Evolutionary conservation across 371 early-diverging fungal species (phyloP).

Genomic region (Mucor indicus): DNA sequence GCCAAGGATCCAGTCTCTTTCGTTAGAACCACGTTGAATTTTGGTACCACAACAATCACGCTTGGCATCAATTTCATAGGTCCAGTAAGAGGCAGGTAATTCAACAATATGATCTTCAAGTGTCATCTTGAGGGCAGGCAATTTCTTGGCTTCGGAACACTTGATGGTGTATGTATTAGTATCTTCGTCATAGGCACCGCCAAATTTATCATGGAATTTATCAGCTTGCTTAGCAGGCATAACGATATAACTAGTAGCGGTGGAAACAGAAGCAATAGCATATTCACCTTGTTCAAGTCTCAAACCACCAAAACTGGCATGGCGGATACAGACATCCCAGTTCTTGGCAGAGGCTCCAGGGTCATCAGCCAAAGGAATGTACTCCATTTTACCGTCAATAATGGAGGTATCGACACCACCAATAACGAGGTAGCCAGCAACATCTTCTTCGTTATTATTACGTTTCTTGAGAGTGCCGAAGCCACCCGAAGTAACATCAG

Average conservation of each 20-base stretch:
- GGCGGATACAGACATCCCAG: constrained; percentile 43
- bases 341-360: constrained; percentile 25
- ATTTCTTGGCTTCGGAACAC: constrained; percentile 29
- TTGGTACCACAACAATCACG: constrained; percentile 39
- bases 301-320: constrained; percentile 32
- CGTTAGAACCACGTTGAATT: constrained; percentile 33
- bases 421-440: constrained; percentile 38
- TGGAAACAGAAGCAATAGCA: constrained; percentile 39
- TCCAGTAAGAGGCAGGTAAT: constrained; percentile 41
- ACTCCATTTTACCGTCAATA: constrained; percentile 33
- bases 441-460: constrained; percentile 13
- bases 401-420: constrained; percentile 38
- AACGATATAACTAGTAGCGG: constrained; percentile 30
- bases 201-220: constrained; percentile 36
- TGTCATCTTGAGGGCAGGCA: constrained; percentile 37
- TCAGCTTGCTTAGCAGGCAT: constrained; percentile 47
- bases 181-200: constrained; percentile 19
- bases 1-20: constrained; percentile 45
- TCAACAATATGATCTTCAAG: constrained; percentile 39
- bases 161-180: constrained; percentile 34
- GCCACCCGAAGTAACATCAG: constrained; percentile 10
- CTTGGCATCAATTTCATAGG: constrained; percentile 25
- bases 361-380: constrained; percentile 29
- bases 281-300: constrained; percentile 26
- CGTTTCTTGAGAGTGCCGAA: constrained; percentile 27